Conservation (phyloP, 1,284 basidiomycete genomes). For the Ceratorhiza oryzae-sativae region DNA sequence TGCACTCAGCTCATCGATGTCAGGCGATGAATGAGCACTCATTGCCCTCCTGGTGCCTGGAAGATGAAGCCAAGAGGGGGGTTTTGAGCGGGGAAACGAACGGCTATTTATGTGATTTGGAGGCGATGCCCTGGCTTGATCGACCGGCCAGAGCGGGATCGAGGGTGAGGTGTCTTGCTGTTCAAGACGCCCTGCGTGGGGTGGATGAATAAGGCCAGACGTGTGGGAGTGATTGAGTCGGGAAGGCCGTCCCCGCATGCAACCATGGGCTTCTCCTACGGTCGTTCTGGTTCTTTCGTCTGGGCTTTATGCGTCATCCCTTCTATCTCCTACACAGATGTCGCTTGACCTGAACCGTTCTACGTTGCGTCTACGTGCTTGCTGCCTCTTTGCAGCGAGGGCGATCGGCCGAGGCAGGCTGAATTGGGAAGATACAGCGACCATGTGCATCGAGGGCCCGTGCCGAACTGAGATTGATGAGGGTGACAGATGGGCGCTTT, state of each 20-base stretch:
- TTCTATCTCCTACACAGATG: background rate
- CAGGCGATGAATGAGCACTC: constrained; percentile 33
- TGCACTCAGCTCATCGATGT: constrained; percentile 27
- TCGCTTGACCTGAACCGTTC: background rate
- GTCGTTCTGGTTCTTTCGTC: background rate
- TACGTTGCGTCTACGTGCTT: background rate
- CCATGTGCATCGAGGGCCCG: background rate
- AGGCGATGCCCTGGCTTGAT: background rate
- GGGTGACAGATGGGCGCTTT: background rate
- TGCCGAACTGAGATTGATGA: background rate
- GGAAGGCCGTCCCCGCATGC: background rate
- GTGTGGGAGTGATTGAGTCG: background rate
- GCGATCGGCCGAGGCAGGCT: background rate
- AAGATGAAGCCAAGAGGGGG: background rate
- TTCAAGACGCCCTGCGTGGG: background rate
- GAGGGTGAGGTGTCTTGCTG: background rate
- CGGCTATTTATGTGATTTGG: constrained; percentile 14
- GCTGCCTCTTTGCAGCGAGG: background rate
- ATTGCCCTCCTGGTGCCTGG: background rate
- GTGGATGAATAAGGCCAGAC: background rate
- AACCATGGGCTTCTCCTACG: background rate
- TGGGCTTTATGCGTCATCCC: background rate
- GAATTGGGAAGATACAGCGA: background rate
- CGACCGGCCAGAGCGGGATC: background rate
- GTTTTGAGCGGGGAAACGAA: background rate